Base-by-base conservation (phyloP, 2,329 filamentous ascomycete species). In the Cladophialophora psammophila region DNA sequence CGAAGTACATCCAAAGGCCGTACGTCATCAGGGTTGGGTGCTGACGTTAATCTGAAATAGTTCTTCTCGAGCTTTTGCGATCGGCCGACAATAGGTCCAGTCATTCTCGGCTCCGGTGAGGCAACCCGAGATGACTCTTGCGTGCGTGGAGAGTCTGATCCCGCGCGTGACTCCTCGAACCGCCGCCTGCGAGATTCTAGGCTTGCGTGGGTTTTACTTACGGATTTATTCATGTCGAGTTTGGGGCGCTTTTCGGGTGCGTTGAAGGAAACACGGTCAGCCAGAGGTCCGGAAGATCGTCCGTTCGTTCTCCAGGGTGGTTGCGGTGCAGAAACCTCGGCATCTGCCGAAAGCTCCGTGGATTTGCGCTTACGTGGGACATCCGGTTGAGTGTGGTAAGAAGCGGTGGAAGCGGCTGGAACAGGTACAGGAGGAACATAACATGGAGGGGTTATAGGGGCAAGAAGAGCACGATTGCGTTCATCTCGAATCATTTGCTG, bases 21-120 rank as follows among this genome's bases (percentile, higher is more conserved):
- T 59, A 99, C 95, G 74, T 90, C 90, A 75, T 94, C 91, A 63
- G 94, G 89, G 72, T 96, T 92, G 38, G 95, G 95, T 57, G 94
- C 90, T 36, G 94, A 89, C 18, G 94, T 99, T 77, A 99, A 86
- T 69, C 95, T 93, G 76, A 98, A 91, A 77, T 97, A 99, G 76
- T 88, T 90, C 85, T 99, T 99, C 80, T 98, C 94, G 73, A 98
- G 83, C 31, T 84, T 86, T 79, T 93, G 87, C 78, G 90, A 94
- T 54, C 91, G 92, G 72, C 95, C 95, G 67, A 97, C 87, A 38
- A 98, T 90, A 9, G 95, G 95, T 68, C 87, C 87, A 71, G 82
- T 78, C 66, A 80, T 76, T 65, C 79, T 76, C 72, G 80, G 78
- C 48, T 80, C 79, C 60, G 78, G 75, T 56, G 84, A 82, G 67